phyloP scores from a whole-genome alignment of 495 filamentous ascomycete genomes.

The Rostrohypoxylon terebratum region DNA sequence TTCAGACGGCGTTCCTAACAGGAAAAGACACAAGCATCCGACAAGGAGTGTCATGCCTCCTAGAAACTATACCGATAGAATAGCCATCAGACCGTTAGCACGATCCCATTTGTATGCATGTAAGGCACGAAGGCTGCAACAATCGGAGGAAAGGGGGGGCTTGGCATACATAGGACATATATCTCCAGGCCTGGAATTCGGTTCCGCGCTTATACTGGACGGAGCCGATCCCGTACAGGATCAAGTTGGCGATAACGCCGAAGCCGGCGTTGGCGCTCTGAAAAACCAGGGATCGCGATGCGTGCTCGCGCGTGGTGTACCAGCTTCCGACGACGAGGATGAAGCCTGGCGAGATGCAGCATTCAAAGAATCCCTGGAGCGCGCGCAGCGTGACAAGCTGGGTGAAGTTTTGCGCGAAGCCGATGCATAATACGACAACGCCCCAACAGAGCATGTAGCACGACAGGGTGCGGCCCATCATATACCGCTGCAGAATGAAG shows the following conservation, averaged over 20 bases:
- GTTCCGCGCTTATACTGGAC: conserved; percentile 42
- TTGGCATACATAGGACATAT: conserved; percentile 51
- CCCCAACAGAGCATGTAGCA: conserved; percentile 53
- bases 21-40: conserved; percentile 49
- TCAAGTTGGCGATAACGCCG: conserved; percentile 53
- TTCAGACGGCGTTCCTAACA: conserved; percentile 53
- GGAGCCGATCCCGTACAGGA: conserved; percentile 56
- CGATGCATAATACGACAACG: conserved; percentile 46
- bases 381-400: conserved; percentile 50
- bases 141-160: not conserved
- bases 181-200: conserved; percentile 53
- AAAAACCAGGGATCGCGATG: conserved; percentile 54
- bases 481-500: conserved; percentile 48
- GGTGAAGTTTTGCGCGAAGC: conserved; percentile 52
- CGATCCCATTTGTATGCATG: not conserved
- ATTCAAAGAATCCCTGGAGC: conserved; percentile 55
- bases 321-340: conserved; percentile 52
- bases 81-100: not conserved
- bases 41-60: conserved; percentile 49
- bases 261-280: conserved; percentile 58
- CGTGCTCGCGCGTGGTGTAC: conserved; percentile 55
- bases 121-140: not conserved
- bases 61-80: conserved; percentile 40
- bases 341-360: conserved; percentile 56
- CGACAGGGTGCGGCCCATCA: conserved; percentile 51